Evolutionary conservation across 2,329 filamentous ascomycete genomes (phyloP).

Genomic region (Arthroderma sp.): DNA sequence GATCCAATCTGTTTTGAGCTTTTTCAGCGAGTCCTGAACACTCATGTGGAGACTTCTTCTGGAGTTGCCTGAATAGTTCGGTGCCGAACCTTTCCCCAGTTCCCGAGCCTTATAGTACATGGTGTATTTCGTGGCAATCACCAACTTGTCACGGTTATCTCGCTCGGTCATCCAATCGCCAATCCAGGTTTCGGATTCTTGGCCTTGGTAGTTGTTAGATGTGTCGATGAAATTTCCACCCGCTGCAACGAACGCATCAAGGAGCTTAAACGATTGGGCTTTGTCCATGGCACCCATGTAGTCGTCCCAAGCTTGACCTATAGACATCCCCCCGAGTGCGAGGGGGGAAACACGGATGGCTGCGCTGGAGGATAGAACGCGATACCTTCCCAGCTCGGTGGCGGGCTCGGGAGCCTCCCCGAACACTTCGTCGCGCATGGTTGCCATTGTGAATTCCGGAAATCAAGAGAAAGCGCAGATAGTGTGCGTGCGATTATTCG

Average conservation of each 20-base stretch:
- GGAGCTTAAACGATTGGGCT: slow-evolving; percentile 46
- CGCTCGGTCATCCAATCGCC: slow-evolving; percentile 58
- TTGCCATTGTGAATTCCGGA: too few species aligned
- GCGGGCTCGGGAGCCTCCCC: slow-evolving; percentile 36
- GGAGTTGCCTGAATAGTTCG: slow-evolving; percentile 35
- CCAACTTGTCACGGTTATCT: slow-evolving; percentile 53
- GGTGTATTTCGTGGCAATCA: slow-evolving; percentile 58
- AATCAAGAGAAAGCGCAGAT: too few species aligned
- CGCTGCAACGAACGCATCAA: slow-evolving; percentile 52
- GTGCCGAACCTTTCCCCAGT: slow-evolving; percentile 26
- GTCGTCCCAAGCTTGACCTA: slow-evolving; percentile 29
- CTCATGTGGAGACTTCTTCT: slow-evolving; percentile 30
- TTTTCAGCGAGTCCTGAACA: slow-evolving; percentile 32
- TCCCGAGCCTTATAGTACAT: slow-evolving; percentile 39
- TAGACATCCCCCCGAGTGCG: slow-evolving; percentile 27
- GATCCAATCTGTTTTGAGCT: slow-evolving; percentile 41
- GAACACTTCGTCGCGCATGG: not conserved
- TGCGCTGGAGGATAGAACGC: slow-evolving; percentile 53
- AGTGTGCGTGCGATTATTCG: too few species aligned
- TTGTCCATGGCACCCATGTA: slow-evolving; percentile 55
- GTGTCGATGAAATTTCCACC: slow-evolving; percentile 67
- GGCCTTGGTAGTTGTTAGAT: slow-evolving; percentile 53
- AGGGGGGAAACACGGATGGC: slow-evolving; percentile 55
- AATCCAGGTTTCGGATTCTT: slow-evolving; percentile 52
- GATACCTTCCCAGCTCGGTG: slow-evolving; percentile 51